phyloP scores from a whole-genome alignment of 495 filamentous ascomycete species.

The Daldinia grandis region DNA sequence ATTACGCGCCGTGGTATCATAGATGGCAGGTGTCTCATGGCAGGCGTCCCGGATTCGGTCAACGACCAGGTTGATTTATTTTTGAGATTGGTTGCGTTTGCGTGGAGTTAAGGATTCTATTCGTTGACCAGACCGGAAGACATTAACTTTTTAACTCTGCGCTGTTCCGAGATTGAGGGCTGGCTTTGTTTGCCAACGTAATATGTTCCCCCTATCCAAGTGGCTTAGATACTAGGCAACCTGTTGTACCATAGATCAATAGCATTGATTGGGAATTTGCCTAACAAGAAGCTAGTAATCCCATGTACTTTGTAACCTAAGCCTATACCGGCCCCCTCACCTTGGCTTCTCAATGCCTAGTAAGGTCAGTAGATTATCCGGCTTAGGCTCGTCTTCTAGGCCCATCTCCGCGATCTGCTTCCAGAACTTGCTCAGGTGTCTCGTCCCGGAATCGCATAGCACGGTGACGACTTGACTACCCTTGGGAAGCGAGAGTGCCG shows the following conservation, averaged over 20 bases:
- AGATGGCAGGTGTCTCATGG: conserved; percentile 25
- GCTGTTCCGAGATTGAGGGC: background rate
- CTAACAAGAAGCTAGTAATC: conserved; percentile 11
- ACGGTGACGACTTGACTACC: conserved; percentile 89
- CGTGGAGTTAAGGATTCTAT: conserved; percentile 18
- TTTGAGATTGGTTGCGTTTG: conserved; percentile 25
- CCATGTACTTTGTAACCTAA: conserved; percentile 10
- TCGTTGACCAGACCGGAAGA: conserved; percentile 5
- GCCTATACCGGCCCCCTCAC: conserved; percentile 4
- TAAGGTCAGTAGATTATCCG: conserved; percentile 48
- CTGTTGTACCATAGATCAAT: conserved; percentile 21
- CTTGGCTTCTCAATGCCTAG: conserved; percentile 45
- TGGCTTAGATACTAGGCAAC: background rate
- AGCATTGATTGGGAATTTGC: conserved; percentile 4
- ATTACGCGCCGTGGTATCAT: conserved; percentile 25
- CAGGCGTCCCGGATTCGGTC: conserved; percentile 34
- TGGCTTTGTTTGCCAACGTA: background rate
- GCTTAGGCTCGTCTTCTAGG: conserved; percentile 54
- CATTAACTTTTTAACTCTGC: background rate
- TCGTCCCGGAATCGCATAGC: conserved; percentile 87
- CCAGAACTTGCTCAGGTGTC: conserved; percentile 97
- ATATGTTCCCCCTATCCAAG: background rate
- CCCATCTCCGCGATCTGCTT: conserved; percentile 78
- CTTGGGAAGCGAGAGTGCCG: conserved; percentile 70
- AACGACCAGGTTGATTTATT: conserved; percentile 20